Evolutionary conservation across 2,329 filamentous ascomycete genomes (phyloP).

Genomic region (Didymella glomerata): DNA sequence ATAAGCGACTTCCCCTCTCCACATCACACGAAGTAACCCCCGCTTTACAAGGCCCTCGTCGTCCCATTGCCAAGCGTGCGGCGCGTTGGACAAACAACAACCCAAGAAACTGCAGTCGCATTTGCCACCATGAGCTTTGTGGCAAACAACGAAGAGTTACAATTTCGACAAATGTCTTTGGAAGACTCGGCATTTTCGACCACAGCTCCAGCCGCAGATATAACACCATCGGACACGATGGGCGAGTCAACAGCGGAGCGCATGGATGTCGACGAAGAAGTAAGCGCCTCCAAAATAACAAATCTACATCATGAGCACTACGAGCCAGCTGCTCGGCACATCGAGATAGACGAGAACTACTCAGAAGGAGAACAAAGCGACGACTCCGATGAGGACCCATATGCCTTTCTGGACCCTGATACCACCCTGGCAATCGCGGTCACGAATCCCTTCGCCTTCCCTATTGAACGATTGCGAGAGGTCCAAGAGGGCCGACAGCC

Average conservation of each 20-base stretch:
- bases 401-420: neutral
- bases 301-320: neutral
- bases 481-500: slow-evolving; percentile 26
- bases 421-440: slow-evolving; percentile 11
- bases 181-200: neutral
- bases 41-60: too few relatives aligned
- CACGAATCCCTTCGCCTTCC: slow-evolving; percentile 26
- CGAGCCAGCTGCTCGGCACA: neutral
- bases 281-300: neutral
- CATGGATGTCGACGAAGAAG: neutral
- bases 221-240: neutral
- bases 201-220: neutral
- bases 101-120: neutral
- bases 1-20: neutral
- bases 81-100: neutral
- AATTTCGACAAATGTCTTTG: neutral
- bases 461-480: slow-evolving; percentile 21
- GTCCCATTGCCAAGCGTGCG: neutral
- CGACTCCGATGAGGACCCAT: neutral
- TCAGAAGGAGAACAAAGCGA: neutral
- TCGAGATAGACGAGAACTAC: neutral
- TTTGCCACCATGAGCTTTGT: slow-evolving; percentile 10
- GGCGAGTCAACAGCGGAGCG: neutral
- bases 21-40: neutral
- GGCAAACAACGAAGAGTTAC: neutral